Evolutionary conservation across 768 basidiomycete genomes (phyloP).

Genomic region (Hygrophorus pudorinus): DNA sequence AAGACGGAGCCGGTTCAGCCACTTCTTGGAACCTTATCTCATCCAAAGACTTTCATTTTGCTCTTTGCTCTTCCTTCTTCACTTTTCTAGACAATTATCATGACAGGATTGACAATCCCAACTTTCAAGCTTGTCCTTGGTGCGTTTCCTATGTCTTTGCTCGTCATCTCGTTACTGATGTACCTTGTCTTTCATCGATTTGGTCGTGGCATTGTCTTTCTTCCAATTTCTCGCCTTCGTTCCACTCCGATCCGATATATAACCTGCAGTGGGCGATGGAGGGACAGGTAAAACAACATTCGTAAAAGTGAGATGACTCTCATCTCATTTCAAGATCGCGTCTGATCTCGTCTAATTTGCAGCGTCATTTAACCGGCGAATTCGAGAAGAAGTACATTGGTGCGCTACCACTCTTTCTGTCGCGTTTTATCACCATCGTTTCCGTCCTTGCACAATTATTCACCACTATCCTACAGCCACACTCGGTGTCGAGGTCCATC

Average conservation of each 20-base stretch:
- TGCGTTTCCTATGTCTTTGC: conserved; percentile 28
- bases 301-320: conserved; percentile 64
- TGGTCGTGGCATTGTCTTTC: conserved; percentile 19
- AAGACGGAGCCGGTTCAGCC: conserved; percentile 27
- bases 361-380: conserved; percentile 98
- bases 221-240: conserved; percentile 12
- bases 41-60: conserved; percentile 18
- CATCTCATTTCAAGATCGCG: conserved; percentile 31
- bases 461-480: conserved; percentile 54
- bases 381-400: conserved; percentile 99
- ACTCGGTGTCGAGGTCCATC: conserved; percentile 99
- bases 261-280: conserved; percentile 75
- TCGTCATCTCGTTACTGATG: conserved; percentile 19
- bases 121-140: conserved; percentile 99
- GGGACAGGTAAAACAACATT: conserved; percentile 98
- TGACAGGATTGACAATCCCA: conserved; percentile 35
- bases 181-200: conserved; percentile 47
- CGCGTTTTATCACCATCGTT: conserved; percentile 9
- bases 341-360: conserved; percentile 38
- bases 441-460: conserved; percentile 10
- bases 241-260: conserved; percentile 14
- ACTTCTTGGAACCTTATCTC: conserved; percentile 26
- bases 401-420: conserved; percentile 28
- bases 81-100: conserved; percentile 4
- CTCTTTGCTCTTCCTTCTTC: conserved; percentile 8